Percentiles rank a stretch among this genome's conserved stretches.
These are phyloP conservation scores for Penicillium sp. DNA, from an alignment of 2,329 filamentous ascomycete genomes.

Conservation along the genomic window DNA sequence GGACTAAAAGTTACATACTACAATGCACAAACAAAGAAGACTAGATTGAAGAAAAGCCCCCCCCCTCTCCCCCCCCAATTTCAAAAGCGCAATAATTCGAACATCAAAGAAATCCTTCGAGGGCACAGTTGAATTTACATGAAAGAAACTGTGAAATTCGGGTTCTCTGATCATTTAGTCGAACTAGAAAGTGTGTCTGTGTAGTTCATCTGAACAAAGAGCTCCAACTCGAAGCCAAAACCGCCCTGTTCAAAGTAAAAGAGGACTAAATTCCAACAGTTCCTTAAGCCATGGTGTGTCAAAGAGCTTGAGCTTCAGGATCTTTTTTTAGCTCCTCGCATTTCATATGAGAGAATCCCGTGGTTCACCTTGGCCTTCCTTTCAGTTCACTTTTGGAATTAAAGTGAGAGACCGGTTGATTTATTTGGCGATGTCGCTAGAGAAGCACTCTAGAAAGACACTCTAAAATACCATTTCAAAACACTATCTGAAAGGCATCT, in stretches of 20 bases:
- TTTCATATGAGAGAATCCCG: background rate
- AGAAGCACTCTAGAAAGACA: no score
- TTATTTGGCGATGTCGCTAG: no score
- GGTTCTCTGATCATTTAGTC: background rate
- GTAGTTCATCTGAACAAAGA: background rate
- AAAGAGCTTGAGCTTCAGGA: background rate
- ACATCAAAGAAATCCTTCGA: background rate
- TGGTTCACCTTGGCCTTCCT: background rate
- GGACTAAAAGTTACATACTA: no score
- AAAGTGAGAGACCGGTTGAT: no score
- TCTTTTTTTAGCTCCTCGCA: background rate
- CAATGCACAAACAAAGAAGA: background rate
- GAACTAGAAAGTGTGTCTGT: background rate
- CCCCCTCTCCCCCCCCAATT: background rate
- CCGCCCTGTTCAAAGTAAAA: background rate
- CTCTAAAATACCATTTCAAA: no score
- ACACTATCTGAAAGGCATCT: no score
- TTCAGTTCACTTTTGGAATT: background rate
- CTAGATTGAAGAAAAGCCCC: background rate
- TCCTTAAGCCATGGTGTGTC: background rate
- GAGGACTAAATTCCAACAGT: background rate
- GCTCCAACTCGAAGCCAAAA: background rate
- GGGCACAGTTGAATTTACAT: background rate
- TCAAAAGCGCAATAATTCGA: no score
- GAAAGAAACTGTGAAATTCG: background rate